Evolutionary conservation across 805 yeast species (phyloP).

Genomic region (Candida quercuum): DNA sequence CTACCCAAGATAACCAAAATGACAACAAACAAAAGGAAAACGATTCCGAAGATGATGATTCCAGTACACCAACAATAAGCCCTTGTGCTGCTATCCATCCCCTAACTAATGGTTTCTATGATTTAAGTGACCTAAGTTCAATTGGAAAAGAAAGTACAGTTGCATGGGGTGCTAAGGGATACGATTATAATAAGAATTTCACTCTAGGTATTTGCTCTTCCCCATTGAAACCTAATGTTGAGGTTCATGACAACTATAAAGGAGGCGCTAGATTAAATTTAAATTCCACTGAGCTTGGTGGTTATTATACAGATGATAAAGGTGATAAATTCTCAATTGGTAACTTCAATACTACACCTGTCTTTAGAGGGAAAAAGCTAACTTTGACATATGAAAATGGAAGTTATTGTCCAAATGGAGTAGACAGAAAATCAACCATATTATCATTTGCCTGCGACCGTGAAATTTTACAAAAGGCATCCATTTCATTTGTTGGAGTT

Average conservation of each 20-base stretch:
- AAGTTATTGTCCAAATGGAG: slow-evolving; percentile 51
- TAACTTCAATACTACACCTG: slow-evolving; percentile 52
- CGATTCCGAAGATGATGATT: slow-evolving; percentile 7
- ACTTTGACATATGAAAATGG: slow-evolving; percentile 70
- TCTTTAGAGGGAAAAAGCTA: slow-evolving; percentile 65
- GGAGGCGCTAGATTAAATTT: slow-evolving; percentile 13
- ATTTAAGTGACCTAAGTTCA: slow-evolving; percentile 25
- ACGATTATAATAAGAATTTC: slow-evolving; percentile 66
- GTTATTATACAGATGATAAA: slow-evolving; percentile 42
- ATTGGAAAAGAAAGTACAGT: slow-evolving; percentile 18
- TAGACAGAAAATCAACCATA: slow-evolving; percentile 55
- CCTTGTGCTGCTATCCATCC: slow-evolving; percentile 42
- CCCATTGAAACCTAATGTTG: slow-evolving; percentile 32
- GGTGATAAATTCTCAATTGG: slow-evolving; percentile 55
- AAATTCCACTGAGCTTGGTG: slow-evolving; percentile 48
- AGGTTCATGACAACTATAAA: slow-evolving; percentile 23
- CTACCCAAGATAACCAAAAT: slow-evolving; percentile 1
- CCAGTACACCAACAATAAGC: slow-evolving; percentile 12
- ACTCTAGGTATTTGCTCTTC: slow-evolving; percentile 68
- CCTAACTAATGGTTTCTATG: slow-evolving; percentile 33
- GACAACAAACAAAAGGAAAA: slow-evolving; percentile 4
- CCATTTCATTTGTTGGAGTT: slow-evolving; percentile 64
- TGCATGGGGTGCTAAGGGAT: slow-evolving; percentile 68
- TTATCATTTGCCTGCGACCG: slow-evolving; percentile 76
- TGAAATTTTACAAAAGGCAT: slow-evolving; percentile 60